phyloP scores from a whole-genome alignment of 495 filamentous ascomycete genomes.

The Hypoxylon crocopeplum region DNA sequence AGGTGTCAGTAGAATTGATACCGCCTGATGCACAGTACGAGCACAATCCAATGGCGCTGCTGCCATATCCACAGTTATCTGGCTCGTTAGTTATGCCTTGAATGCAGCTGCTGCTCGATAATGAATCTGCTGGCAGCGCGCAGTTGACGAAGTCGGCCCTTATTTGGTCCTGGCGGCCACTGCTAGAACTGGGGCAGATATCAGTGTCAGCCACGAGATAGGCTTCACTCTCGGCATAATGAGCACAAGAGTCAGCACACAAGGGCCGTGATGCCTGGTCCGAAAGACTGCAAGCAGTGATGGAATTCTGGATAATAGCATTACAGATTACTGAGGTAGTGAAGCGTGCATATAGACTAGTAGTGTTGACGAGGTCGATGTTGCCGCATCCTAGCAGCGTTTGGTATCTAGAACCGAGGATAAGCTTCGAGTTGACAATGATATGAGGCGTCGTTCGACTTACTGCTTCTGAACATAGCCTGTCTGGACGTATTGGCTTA shows the following conservation, averaged over 20 bases:
- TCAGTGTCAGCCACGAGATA: slow-evolving; percentile 76
- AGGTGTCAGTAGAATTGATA: slow-evolving; percentile 91
- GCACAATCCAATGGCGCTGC: slow-evolving; percentile 85
- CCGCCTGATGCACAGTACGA: slow-evolving; percentile 83
- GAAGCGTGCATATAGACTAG: slow-evolving; percentile 88
- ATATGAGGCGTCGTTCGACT: slow-evolving; percentile 28
- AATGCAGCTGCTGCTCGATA: slow-evolving; percentile 75
- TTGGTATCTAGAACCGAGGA: slow-evolving; percentile 64
- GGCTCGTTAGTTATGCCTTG: slow-evolving; percentile 80
- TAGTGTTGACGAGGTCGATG: slow-evolving; percentile 80
- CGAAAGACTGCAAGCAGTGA: slow-evolving; percentile 70
- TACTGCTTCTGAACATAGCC: slow-evolving; percentile 80
- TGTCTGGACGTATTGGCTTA: slow-evolving; percentile 75
- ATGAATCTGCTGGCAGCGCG: slow-evolving; percentile 76
- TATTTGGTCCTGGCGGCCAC: slow-evolving; percentile 75
- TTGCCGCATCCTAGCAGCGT: slow-evolving; percentile 80
- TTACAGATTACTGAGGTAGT: slow-evolving; percentile 94
- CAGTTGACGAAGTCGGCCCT: slow-evolving; percentile 93
- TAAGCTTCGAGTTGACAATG: slow-evolving; percentile 12
- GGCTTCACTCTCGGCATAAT: slow-evolving; percentile 86
- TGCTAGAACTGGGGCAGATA: slow-evolving; percentile 70
- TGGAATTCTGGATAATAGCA: slow-evolving; percentile 91
- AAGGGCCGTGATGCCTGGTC: slow-evolving; percentile 71
- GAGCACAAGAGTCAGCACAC: slow-evolving; percentile 88
- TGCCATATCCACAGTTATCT: slow-evolving; percentile 83